Evolutionary conservation across 1,284 basidiomycete species (phyloP), one percentile per base, ranked within the genome.

Genomic region (Tremellales sp.): DNA sequence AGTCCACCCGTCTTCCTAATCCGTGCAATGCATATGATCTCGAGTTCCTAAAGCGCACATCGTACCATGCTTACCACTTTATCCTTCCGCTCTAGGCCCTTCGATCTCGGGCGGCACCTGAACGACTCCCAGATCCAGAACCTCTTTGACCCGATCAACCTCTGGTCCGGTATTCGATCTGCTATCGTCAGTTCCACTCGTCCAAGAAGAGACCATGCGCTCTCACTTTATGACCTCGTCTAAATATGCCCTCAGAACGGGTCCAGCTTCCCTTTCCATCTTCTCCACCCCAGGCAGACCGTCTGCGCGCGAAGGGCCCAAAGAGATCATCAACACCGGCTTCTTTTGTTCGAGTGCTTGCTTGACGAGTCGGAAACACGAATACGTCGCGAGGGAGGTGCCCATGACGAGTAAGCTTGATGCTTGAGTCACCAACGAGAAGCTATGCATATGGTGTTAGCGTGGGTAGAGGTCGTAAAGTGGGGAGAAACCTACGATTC

Each of bases 311-410:
- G 86, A 85, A 1, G 90, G 89, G 1, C 92, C 92, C 13, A 89
- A 73, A 51, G 93, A 93, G 37, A 95, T 74, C 51, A 92, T 76
- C 44, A 92, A 72, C 3, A 90, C 82, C 0, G 83, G 83, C 67
- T 91, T 93, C 22, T 78, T 75, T 10, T 81, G 74, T 47, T 87
- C 81, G 9, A 85, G 65, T 1, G 91, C 88, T 56, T 82, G 83
- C 66, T 85, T 89, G 41, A 93, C 75, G n/a, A 94, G 72, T 54
- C 89, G 77, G 71, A 85, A 94, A 1, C 90, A 89, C 7, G 87
- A 91, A 70, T 87, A 94, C 0, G 92, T 95, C 2, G 92, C 90
- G 12, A 95, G 78, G 0, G 87, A 90, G 0, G 89, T 91, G 26
- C 92, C 91, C 31, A 94, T 72, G 36, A 93, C 74, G 43, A 95